These are phyloP conservation scores for Quercus robur DNA, from an alignment of 306 rosid species.

Conservation along the genomic window DNA sequence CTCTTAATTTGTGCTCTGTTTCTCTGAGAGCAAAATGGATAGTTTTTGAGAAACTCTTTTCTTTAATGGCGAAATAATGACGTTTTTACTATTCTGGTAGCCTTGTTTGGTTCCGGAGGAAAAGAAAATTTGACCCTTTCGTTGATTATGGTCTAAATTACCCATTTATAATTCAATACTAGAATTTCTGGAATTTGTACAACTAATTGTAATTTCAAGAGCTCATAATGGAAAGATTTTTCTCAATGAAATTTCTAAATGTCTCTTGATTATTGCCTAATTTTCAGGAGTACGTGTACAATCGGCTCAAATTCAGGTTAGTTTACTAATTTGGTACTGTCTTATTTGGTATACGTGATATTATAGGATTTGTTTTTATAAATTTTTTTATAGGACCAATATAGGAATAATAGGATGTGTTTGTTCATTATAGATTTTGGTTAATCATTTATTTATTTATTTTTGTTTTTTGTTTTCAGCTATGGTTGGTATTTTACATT, in stretches of 20 bases:
- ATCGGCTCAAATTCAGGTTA: constrained; percentile 93
- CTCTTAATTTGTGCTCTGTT: not conserved
- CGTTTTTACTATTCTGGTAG: not conserved
- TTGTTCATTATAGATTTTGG: not conserved
- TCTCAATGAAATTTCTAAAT: not conserved
- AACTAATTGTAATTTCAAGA: not conserved
- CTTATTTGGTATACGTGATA: constrained; percentile 9
- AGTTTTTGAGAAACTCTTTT: not conserved
- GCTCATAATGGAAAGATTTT: not conserved
- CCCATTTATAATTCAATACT: not conserved
- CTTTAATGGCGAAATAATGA: not conserved
- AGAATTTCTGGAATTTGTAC: not conserved
- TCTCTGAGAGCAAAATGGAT: constrained; percentile 4
- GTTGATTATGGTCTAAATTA: constrained; percentile 16
- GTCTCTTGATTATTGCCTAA: constrained; percentile 15
- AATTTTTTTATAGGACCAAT: too few species aligned
- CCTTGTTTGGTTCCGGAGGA: constrained; percentile 20
- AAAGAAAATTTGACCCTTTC: constrained; percentile 1
- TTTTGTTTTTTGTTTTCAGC: constrained; percentile 41
- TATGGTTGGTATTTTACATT: constrained; percentile 99
- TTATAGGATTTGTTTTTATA: not conserved
- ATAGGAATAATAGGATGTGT: too few species aligned
- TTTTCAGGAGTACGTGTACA: constrained; percentile 94
- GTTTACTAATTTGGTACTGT: constrained; percentile 9
- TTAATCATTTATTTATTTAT: constrained; percentile 18